These are phyloP conservation scores for Boehmeria nivea DNA, from an alignment of 306 rosid genomes.

Conservation along the genomic window DNA sequence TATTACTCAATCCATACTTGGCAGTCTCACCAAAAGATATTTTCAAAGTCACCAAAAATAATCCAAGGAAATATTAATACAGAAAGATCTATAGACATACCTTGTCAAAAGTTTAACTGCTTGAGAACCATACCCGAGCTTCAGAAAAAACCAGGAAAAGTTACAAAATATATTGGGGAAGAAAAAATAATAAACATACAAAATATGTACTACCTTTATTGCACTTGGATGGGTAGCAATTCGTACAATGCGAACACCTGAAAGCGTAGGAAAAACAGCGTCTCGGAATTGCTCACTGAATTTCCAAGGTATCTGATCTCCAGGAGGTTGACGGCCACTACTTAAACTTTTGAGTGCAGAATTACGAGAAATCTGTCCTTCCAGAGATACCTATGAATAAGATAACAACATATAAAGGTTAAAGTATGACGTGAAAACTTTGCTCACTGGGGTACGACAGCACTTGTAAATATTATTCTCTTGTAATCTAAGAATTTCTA, in stretches of 20 bases:
- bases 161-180: constrained; percentile 8
- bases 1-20: no score
- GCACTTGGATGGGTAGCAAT: constrained; percentile 96
- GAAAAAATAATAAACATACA: constrained; percentile 14
- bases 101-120: constrained; percentile 89
- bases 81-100: constrained; percentile 36
- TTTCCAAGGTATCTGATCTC: constrained; percentile 96
- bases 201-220: constrained; percentile 55
- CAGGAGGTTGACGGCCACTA: constrained; percentile 74
- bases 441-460: not conserved
- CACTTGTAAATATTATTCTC: not conserved
- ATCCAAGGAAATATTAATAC: not conserved
- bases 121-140: constrained; percentile 97
- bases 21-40: no score
- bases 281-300: constrained; percentile 93
- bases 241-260: constrained; percentile 96
- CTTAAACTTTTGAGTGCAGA: constrained; percentile 75
- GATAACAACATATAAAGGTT: not conserved
- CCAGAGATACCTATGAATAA: constrained; percentile 65
- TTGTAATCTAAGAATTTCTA: no score
- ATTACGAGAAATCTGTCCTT: constrained; percentile 79
- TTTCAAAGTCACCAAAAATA: no score
- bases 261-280: constrained; percentile 74
- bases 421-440: not conserved
- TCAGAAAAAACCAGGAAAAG: constrained; percentile 23